Evolutionary conservation across 306 rosid genomes (phyloP), one percentile per base, ranked within the genome.

Genomic region (Cucurbita moschata): DNA sequence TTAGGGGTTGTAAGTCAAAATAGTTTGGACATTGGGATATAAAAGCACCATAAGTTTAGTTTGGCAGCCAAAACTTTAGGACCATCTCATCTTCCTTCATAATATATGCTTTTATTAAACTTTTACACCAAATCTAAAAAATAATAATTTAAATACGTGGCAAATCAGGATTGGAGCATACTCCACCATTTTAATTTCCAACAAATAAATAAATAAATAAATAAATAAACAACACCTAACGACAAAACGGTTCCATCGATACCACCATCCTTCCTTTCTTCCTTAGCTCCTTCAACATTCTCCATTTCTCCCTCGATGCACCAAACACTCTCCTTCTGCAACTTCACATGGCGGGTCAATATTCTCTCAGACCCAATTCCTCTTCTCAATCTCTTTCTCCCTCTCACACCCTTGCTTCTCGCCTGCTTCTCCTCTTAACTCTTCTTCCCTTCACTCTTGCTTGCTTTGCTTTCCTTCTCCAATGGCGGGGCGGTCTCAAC

Each of bases 401-500:
- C n/a, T 63, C 73, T 4, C 83, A 77, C 65, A 43, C 42, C 55
- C 79, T 81, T 75, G 72, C 84, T 23, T 85, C 96, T 0, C 91
- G 96, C 19, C 63, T 92, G 13, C 81, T 90, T 49, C 53, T 90
- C 4, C 84, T 92, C 35, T 78, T 90, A 3, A 90, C 96, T 11
- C 19, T 92, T 16, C 90, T 90, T 5, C 96, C 90, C 0, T 81
- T 90, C 43, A 79, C 90, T 60, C 90, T 92, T 15, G 98, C 98
- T 30, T 59, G 78, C 81, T 78, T 92, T 43, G 96, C 98, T 21
- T 92, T 92, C 83, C 1, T 92, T 68, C 96, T 92, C 73, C 96
- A 90, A 88, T 90, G 96, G 96, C 96, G 96, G 2, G 98, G 96
- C 8, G 96, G 96, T 4, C 79, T 90, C 81, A 84, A 84, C 78